These are phyloP conservation scores for Plantago ovata DNA, from an alignment of 257 asterid species.

Conservation along the genomic window DNA sequence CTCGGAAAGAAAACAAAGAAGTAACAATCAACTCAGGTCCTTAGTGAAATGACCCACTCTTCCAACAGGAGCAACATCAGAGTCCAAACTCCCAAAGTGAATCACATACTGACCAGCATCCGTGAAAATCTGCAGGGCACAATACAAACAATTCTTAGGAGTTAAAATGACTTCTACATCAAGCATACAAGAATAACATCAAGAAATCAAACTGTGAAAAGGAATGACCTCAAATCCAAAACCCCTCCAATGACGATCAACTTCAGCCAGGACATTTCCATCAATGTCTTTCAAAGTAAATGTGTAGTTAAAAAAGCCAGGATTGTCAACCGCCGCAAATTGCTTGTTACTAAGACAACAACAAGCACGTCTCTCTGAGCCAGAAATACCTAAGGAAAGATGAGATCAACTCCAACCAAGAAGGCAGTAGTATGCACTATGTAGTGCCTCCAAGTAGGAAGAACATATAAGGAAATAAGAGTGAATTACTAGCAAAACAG, in stretches of 20 bases:
- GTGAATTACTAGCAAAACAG: no score
- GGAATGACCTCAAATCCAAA: slow-evolving; percentile 78
- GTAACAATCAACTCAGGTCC: slow-evolving; percentile 1
- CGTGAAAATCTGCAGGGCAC: slow-evolving; percentile 62
- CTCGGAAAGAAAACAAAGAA: slow-evolving; percentile 18
- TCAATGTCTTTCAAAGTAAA: slow-evolving; percentile 88
- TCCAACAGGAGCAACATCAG: slow-evolving; percentile 44
- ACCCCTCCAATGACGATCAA: slow-evolving; percentile 98
- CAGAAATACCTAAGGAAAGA: slow-evolving; percentile 9
- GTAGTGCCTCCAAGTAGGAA: background rate
- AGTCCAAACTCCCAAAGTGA: slow-evolving; percentile 68
- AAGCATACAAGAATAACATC: no score
- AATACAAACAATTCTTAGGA: slow-evolving; percentile 8
- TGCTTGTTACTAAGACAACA: slow-evolving; percentile 63
- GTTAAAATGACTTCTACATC: background rate
- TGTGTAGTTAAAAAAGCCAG: slow-evolving; percentile 95
- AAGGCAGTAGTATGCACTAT: background rate
- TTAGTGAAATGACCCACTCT: slow-evolving; percentile 44
- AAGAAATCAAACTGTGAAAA: slow-evolving; percentile 1
- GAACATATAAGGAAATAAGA: background rate
- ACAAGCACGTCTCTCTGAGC: slow-evolving; percentile 4
- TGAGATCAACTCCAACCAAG: slow-evolving; percentile 12
- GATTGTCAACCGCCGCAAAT: slow-evolving; percentile 94
- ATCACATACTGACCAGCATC: slow-evolving; percentile 99
- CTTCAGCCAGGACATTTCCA: slow-evolving; percentile 84